Base-by-base conservation (phyloP, 2,329 filamentous ascomycete species). In the Claviceps sp. region DNA sequence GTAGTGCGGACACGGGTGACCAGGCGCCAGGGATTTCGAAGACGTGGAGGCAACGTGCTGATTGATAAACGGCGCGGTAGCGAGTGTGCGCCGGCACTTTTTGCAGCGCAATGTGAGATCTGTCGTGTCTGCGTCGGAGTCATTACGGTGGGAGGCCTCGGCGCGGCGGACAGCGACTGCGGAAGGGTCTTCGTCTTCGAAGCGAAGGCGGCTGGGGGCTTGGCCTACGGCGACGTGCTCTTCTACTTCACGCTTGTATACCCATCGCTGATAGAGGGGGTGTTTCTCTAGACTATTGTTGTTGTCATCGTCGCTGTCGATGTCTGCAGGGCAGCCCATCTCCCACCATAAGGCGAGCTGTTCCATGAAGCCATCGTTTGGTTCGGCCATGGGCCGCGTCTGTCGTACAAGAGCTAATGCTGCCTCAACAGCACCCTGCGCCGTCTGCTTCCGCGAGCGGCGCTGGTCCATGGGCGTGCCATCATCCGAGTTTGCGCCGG, bases 281-380 rank as follows among this genome's bases (percentile, higher is more conserved):
- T 89, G 78, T 10, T 74, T 71, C 56, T 86, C 84, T 16, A 81
- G 3, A 24, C 11, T 13, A 24, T n/a, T 10, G 24, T 17, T n/a
- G 22, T 30, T 13, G 14, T 30, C 24, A 16, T 30, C 72, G 43
- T 72, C 71, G 4, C 71, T 77, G 48, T 37, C 14, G 5, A n/a
- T 40, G 11, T 44, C n/a, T 19, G 17, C 48, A 1, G 90, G 87
- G 58, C 84, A 91, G 47, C 82, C 82, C 87, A 96, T 95, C 58
- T 84, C 73, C 73, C 89, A 85, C 74, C 91, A 98, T 51, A 97
- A 73, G 58, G 85, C 76, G 5, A 98, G 76, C 68, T 98, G 93
- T 49, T 81, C 73, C 82, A 91, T 89, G 74, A 98, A 98, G 30
- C 90, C 91, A 37, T 81, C 73, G 65, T 98, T 98, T 3, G 93